Percentiles rank a stretch among this genome's conserved stretches.
phyloP scores from a whole-genome alignment of 2,329 filamentous ascomycete genomes.

The Acarospora socialis region DNA sequence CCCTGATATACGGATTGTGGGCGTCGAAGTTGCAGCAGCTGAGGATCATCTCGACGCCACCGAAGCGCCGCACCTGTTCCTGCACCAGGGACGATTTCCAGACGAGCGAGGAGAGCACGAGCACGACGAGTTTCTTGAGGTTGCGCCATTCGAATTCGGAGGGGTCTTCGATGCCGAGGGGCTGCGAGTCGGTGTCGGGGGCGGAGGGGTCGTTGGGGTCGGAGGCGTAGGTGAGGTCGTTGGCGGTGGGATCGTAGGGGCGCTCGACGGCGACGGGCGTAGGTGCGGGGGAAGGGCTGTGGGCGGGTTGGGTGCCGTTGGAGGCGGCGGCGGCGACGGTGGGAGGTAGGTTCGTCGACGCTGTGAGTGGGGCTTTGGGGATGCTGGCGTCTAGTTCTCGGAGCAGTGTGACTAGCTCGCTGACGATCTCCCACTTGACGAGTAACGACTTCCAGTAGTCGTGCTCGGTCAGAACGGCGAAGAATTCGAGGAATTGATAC shows the following conservation, averaged over 20 bases:
- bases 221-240: constrained; percentile 15
- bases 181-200: constrained; percentile 27
- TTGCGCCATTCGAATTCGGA: constrained; percentile 61
- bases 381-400: constrained; percentile 80
- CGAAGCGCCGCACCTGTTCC: constrained; percentile 69
- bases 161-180: constrained; percentile 43
- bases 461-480: constrained; percentile 77
- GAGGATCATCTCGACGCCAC: constrained; percentile 74
- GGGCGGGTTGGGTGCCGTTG: constrained; percentile 22
- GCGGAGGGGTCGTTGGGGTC: constrained; percentile 29
- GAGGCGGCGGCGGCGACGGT: constrained; percentile 13
- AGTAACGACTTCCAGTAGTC: constrained; percentile 69
- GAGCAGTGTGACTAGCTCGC: constrained; percentile 75
- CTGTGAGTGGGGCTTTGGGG: constrained; percentile 58
- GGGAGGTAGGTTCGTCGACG: constrained; percentile 18
- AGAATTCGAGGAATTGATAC: constrained; percentile 86
- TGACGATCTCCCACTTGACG: constrained; percentile 82
- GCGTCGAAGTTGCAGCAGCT: constrained; percentile 87
- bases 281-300: constrained; percentile 18
- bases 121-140: constrained; percentile 82
- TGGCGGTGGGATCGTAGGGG: constrained; percentile 41
- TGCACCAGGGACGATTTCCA: constrained; percentile 79
- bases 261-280: constrained; percentile 44
- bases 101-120: constrained; percentile 76
- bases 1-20: constrained; percentile 85